These are phyloP conservation scores for Trypanosoma theileri DNA, from an alignment of 208 protist genomes.

Conservation along the genomic window DNA sequence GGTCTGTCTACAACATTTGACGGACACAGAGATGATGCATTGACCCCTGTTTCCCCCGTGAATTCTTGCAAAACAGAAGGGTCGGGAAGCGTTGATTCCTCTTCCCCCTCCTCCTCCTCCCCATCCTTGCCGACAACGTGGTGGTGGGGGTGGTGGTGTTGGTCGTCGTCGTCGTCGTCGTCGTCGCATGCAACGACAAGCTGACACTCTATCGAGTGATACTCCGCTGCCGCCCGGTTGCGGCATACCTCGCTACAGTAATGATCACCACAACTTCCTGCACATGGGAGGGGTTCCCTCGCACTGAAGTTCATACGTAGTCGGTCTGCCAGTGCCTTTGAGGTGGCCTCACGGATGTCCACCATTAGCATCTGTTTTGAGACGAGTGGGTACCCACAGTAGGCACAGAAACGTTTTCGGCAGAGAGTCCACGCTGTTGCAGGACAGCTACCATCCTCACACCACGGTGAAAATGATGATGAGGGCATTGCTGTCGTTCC, in stretches of 20 bases:
- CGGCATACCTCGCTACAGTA: slow-evolving; percentile 49
- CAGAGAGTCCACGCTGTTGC: background rate
- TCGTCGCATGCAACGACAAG: background rate
- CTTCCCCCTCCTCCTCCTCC: background rate
- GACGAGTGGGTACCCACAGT: slow-evolving; percentile 20
- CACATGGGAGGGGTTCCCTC: slow-evolving; percentile 17
- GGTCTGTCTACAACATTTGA: background rate
- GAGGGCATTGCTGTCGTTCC: background rate
- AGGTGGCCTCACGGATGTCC: slow-evolving; percentile 3
- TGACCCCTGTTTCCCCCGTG: background rate
- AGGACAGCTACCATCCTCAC: background rate
- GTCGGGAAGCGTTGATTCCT: background rate
- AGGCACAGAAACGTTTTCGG: slow-evolving; percentile 18
- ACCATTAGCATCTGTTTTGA: slow-evolving; percentile 6
- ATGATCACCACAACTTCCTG: slow-evolving; percentile 32
- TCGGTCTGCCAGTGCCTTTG: slow-evolving; percentile 10
- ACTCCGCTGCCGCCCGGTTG: slow-evolving; percentile 33
- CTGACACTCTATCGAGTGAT: slow-evolving; percentile 44
- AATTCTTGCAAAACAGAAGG: background rate
- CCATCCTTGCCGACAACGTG: background rate
- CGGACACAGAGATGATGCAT: background rate
- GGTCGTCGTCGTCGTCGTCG: background rate
- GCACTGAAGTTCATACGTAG: slow-evolving; percentile 10
- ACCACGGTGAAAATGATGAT: too few species aligned
- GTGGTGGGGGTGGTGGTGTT: background rate